Percentiles rank a stretch among this genome's conserved stretches.
Evolutionary conservation across 2,329 filamentous ascomycete genomes (phyloP).

Genomic region (Fusarium citri): DNA sequence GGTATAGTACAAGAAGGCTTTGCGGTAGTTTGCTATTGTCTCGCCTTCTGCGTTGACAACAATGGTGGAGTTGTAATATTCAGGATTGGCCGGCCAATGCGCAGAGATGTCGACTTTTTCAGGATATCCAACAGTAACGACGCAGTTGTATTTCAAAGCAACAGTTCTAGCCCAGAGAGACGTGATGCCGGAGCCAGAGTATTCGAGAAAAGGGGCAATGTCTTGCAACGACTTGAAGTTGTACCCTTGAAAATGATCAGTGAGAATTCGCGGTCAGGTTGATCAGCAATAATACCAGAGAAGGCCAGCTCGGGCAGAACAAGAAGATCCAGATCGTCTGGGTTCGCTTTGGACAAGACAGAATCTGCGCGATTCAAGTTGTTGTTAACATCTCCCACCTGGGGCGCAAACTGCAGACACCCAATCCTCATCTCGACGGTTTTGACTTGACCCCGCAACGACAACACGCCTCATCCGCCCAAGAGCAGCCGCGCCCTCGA

Average conservation of each 20-base stretch:
- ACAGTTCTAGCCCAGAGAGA: constrained; percentile 77
- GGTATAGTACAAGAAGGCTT: constrained; percentile 68
- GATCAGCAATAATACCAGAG: constrained; percentile 61
- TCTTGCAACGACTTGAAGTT: constrained; percentile 78
- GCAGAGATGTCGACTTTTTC: constrained; percentile 69
- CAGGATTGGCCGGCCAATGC: constrained; percentile 63
- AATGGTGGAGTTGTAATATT: constrained; percentile 67
- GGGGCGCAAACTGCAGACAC: constrained; percentile 78
- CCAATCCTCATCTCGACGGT: constrained; percentile 70
- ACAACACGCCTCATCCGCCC: not conserved
- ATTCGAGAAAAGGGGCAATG: constrained; percentile 77
- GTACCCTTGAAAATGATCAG: constrained; percentile 67
- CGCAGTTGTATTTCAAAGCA: constrained; percentile 74
- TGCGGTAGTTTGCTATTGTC: constrained; percentile 70
- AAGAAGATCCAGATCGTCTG: constrained; percentile 73
- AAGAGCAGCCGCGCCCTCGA: not conserved
- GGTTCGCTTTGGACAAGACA: constrained; percentile 65
- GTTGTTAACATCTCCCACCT: constrained; percentile 75
- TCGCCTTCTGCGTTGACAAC: constrained; percentile 69
- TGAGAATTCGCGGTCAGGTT: constrained; percentile 17
- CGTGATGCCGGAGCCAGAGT: constrained; percentile 71
- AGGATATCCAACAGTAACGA: constrained; percentile 79
- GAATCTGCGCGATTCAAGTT: constrained; percentile 60
- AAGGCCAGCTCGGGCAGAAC: constrained; percentile 83
- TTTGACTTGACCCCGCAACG: constrained; percentile 14